Conservation (phyloP, 768 basidiomycete species). For the Suillus brevipes region DNA sequence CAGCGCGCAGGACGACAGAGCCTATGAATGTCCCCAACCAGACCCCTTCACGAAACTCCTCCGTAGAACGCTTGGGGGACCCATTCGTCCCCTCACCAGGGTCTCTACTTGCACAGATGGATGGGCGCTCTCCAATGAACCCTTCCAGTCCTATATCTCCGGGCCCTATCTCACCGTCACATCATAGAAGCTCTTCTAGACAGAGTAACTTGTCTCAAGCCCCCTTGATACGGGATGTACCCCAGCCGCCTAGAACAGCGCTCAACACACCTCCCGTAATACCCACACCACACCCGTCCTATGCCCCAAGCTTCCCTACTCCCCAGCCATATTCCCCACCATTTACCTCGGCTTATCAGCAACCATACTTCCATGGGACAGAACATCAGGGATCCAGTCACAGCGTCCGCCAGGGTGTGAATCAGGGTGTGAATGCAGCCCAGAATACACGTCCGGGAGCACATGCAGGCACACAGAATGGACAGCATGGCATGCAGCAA, state of each 20-base stretch:
- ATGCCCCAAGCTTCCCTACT: conserved; percentile 1
- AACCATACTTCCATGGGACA: conserved; percentile 14
- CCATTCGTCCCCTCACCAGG: conserved; percentile 14
- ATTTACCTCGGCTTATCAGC: conserved; percentile 1
- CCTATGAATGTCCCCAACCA: conserved; percentile 12
- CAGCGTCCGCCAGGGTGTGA: conserved; percentile 12
- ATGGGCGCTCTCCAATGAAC: conserved; percentile 9
- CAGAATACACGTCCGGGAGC: conserved; percentile 17
- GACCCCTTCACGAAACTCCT: conserved; percentile 24
- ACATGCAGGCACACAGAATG: not conserved
- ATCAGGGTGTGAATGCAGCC: conserved; percentile 16
- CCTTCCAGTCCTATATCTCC: conserved; percentile 20
- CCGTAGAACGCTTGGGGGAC: conserved; percentile 20
- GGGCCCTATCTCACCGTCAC: conserved; percentile 17
- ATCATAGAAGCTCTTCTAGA: conserved; percentile 19
- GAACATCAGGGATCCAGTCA: conserved; percentile 23
- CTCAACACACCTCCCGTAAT: conserved; percentile 14
- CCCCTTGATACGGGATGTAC: conserved; percentile 18
- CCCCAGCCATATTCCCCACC: conserved; percentile 9
- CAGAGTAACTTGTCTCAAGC: conserved; percentile 21
- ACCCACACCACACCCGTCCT: conserved; percentile 16
- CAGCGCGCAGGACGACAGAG: conserved; percentile 24
- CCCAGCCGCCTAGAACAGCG: conserved; percentile 22
- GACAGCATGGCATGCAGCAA: conserved; percentile 10
- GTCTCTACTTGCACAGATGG: conserved; percentile 13